Percentiles rank a stretch among this genome's conserved stretches.
Conservation (phyloP, 768 basidiomycete species). For the Termitomyces sp. region DNA sequence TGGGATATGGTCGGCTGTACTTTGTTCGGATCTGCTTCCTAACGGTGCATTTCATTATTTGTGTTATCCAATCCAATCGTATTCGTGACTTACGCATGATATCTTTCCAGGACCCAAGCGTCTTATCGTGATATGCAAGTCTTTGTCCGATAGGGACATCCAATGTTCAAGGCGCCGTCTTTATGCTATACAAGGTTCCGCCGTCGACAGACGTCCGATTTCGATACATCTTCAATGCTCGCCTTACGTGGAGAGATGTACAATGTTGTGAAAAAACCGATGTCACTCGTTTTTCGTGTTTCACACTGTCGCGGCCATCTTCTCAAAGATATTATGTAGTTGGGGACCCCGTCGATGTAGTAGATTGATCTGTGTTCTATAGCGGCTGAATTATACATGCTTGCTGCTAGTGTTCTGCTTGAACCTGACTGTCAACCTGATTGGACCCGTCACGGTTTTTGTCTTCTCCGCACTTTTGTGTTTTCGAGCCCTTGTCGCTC, state of each 20-base stretch:
- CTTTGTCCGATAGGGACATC: background rate
- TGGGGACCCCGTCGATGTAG: background rate
- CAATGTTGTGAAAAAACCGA: background rate
- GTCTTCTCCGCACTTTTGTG: conserved; percentile 18
- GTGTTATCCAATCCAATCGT: background rate
- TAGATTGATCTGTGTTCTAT: conserved; percentile 2
- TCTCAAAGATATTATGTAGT: background rate
- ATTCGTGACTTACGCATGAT: background rate
- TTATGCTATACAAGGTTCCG: background rate
- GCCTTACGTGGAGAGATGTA: background rate
- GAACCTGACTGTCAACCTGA: conserved; percentile 18
- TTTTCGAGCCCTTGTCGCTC: conserved; percentile 16
- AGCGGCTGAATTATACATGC: background rate
- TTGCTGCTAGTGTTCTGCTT: conserved; percentile 10
- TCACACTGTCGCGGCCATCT: background rate
- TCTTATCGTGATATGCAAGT: background rate
- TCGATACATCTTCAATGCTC: too few relatives aligned
- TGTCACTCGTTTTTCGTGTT: background rate
- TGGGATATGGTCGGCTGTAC: background rate
- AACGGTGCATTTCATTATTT: background rate
- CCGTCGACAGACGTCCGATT: background rate
- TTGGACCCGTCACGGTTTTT: conserved; percentile 18
- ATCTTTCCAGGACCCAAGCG: background rate
- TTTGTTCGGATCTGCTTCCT: background rate
- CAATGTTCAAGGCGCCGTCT: background rate